Percentiles rank a stretch among this genome's conserved stretches.
Evolutionary conservation across 169 alveolate species (phyloP).

Genomic region (Babesia ovata): DNA sequence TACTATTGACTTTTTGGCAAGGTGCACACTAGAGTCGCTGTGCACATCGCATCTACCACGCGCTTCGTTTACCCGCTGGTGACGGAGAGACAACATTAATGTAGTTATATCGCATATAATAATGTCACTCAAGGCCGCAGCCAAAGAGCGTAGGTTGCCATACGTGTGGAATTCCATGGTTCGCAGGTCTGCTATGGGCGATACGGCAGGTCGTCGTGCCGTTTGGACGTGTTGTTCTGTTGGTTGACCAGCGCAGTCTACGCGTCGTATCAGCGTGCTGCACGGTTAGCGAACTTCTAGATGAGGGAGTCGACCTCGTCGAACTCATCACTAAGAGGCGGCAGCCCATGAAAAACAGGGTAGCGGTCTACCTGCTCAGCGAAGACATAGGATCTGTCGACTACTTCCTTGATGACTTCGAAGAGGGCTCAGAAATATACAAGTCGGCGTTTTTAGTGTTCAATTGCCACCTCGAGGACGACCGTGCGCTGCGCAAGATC

Average conservation of each 20-base stretch:
- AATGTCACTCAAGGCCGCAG: conserved; percentile 63
- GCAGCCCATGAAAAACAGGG: conserved; percentile 73
- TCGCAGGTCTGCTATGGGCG: conserved; percentile 70
- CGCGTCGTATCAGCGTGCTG: conserved; percentile 81
- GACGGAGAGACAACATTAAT: not conserved
- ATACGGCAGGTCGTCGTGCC: conserved; percentile 68
- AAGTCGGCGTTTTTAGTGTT: conserved; percentile 69
- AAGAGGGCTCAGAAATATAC: conserved; percentile 59
- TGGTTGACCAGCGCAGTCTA: conserved; percentile 75
- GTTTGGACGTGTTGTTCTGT: conserved; percentile 71
- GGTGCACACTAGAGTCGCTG: not conserved
- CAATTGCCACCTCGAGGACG: conserved; percentile 67
- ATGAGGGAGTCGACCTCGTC: conserved; percentile 81
- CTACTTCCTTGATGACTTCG: conserved; percentile 63
- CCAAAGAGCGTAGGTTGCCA: conserved; percentile 58
- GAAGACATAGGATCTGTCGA: conserved; percentile 42
- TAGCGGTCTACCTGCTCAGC: conserved; percentile 75
- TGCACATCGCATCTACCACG: too few species aligned
- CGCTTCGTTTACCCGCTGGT: not conserved
- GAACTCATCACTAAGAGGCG: conserved; percentile 74
- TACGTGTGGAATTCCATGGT: not conserved
- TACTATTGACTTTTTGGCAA: not conserved
- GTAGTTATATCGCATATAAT: not conserved
- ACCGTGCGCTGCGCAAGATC: conserved; percentile 54
- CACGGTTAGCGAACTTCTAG: conserved; percentile 76